Base-by-base conservation (phyloP, 495 filamentous ascomycete species). In the Penicillium pulvis region DNA sequence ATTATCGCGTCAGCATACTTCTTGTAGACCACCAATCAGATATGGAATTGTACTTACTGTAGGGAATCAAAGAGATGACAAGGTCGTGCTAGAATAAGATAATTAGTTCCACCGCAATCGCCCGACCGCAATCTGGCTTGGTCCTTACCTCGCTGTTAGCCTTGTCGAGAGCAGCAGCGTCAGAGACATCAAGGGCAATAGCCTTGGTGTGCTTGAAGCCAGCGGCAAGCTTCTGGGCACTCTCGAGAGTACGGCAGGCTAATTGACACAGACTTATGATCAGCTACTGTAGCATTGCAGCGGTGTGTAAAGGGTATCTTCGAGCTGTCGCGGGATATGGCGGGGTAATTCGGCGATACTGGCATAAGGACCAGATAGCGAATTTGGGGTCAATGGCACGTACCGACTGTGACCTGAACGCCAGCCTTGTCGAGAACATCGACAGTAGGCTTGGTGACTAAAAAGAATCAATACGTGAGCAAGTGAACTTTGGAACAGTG, bases 241-340 rank as follows among this genome's bases (percentile, higher is more conserved):
- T 84, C 55, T 88, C 83, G 17, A 95, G 81, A 30, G 90, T 97
- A 71, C 94, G 80, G 83, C 93, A 97, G 57, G 94, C 93, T 92
- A 53, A 20, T 58, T 24, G 31, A 39, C 10, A 35, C 31, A 30
- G 11, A 11, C 47, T 42, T 17, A 56, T 56, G 20, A 57, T 53
- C 56, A 61, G 60, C 30, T 39, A 31, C 6, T 17, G 45, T 41
- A 3, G 9, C 10, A n/a, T 41, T 17, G 39, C 39, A 17, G 16
- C 16, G 39, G 16, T 41, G 39, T 41, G 39, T n/a, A 17, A n/a
- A 41, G 16, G 39, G 16, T 41, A 16, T 41, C 14, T 12, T 39
- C 2, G 39, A 41, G 39, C 39, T 41, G 39, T 41, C 16, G 39
- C 39, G 39, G 39, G 16, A n/a, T 23, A 41, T 46, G 48, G 59